Conservation (phyloP, 495 filamentous ascomycete species). For the Chaetomium cochliodes region DNA sequence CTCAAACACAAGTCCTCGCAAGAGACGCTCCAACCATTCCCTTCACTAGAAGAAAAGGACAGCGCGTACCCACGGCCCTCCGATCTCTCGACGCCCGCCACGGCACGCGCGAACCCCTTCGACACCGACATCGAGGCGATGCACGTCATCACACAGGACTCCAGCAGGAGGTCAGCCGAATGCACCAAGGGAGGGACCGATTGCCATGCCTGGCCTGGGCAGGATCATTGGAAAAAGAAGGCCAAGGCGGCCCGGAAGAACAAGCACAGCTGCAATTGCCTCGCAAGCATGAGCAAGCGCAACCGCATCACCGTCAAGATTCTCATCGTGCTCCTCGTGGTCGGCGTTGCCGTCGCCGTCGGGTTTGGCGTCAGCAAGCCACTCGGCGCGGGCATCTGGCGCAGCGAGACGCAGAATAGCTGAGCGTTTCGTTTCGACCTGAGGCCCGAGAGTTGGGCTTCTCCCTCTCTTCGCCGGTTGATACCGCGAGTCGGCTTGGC, state of each 20-base stretch:
- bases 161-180: conserved; percentile 35
- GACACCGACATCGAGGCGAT: conserved; percentile 52
- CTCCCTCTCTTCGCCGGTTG: too few relatives aligned
- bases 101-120: conserved; percentile 43
- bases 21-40: conserved; percentile 31
- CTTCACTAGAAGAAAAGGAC: conserved; percentile 33
- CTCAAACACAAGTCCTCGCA: conserved; percentile 30
- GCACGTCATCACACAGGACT: conserved; percentile 33
- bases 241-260: conserved; percentile 49
- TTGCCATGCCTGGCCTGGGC: conserved; percentile 52
- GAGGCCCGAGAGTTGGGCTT: too few relatives aligned
- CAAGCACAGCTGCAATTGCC: conserved; percentile 43
- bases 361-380: conserved; percentile 53
- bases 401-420: conserved; percentile 34
- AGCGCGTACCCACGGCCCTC: conserved; percentile 32
- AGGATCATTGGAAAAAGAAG: conserved; percentile 51
- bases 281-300: conserved; percentile 48
- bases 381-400: conserved; percentile 49
- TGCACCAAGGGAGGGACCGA: conserved; percentile 39
- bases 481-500: too few relatives aligned
- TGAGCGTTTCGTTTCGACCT: conserved; percentile 13
- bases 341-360: conserved; percentile 49
- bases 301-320: conserved; percentile 48
- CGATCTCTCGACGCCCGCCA: conserved; percentile 41
- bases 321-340: conserved; percentile 43